Evolutionary conservation across 768 basidiomycete genomes (phyloP), one percentile per base, ranked within the genome.

Genomic region (Psilocybe sp.): DNA sequence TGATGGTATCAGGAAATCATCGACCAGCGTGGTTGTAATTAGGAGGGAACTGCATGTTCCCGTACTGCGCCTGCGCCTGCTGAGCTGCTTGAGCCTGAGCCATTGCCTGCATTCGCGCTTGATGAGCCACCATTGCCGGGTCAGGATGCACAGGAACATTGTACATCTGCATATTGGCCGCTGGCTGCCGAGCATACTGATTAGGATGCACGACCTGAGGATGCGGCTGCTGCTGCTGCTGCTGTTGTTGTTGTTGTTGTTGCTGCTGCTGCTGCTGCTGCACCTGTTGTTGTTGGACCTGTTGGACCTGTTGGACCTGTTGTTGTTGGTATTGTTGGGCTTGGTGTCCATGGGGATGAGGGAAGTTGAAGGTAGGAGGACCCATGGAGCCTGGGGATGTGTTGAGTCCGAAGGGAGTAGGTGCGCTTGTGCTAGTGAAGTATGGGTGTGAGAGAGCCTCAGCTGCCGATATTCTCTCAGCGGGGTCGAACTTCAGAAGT

Each of bases 401-500:
- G 41, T 70, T 74, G 38, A 74, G 64, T 35, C 74, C 69, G 52
- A 71, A 79, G 5, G 75, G 68, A 28, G 66, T 63, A 23, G 69
- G 64, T 39, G 73, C 48, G 33, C 71, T 69, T 4, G 80, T 71
- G 34, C 76, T 79, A 14, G 84, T 82, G 69, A 98, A 97, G 68
- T 98, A 98, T 0, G 92, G 90, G 60, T 99, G 97, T 7, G 79
- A 82, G 49, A 98, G 80, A 0, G 96, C 94, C 40, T 98, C 90
- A 9, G 86, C 84, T 19, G 96, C 96, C 11, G 92, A 89, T 40
- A 95, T 84, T 47, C 97, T 87, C 60, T 92, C 88, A 23, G 85
- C 78, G 1, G 97, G 97, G 63, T 98, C 97, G 62, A 98, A 99
- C 62, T 98, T 94, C 41, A 99, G 81, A 39, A 98, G 82, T 42